A percentile compares a stretch with the other conserved stretches of the same genome.
Conservation (phyloP, 192 early-diverging fungal species). For the Kappamyces sp. region DNA sequence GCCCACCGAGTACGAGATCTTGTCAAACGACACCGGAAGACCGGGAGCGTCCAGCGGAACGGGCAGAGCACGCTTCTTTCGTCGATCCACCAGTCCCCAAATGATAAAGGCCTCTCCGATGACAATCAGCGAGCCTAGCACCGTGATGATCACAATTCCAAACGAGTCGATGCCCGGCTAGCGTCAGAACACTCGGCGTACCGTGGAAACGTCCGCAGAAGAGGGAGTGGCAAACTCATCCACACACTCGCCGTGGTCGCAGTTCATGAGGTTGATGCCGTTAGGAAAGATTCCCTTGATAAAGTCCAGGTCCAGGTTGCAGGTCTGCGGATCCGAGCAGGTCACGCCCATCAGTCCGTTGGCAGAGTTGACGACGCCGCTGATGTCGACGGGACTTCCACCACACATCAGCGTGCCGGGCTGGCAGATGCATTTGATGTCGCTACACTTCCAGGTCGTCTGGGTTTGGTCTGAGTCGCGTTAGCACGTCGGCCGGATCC, state of each 20-base stretch:
- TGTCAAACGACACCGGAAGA: constrained; percentile 18
- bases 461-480: constrained; percentile 14
- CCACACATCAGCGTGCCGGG: constrained; percentile 47
- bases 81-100: constrained; percentile 21
- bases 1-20: constrained; percentile 22
- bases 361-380: constrained; percentile 27
- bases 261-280: constrained; percentile 44
- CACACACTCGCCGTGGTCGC: constrained; percentile 55
- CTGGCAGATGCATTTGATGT: constrained; percentile 40
- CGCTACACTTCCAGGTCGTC: constrained; percentile 38
- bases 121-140: constrained; percentile 18
- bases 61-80: constrained; percentile 13
- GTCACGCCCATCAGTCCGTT: constrained; percentile 36
- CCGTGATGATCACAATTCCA: background rate
- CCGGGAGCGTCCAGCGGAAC: constrained; percentile 27
- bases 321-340: constrained; percentile 36
- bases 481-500: no score
- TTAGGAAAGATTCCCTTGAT: constrained; percentile 43
- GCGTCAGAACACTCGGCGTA: background rate
- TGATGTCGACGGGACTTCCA: constrained; percentile 33
- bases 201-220: constrained; percentile 5
- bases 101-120: constrained; percentile 5
- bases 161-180: background rate
- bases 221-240: constrained; percentile 31
- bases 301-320: constrained; percentile 39